A percentile compares a stretch with the other conserved stretches of the same genome.
These are phyloP conservation scores for Solanum chaucha DNA, from an alignment of 257 asterid genomes.

Conservation along the genomic window DNA sequence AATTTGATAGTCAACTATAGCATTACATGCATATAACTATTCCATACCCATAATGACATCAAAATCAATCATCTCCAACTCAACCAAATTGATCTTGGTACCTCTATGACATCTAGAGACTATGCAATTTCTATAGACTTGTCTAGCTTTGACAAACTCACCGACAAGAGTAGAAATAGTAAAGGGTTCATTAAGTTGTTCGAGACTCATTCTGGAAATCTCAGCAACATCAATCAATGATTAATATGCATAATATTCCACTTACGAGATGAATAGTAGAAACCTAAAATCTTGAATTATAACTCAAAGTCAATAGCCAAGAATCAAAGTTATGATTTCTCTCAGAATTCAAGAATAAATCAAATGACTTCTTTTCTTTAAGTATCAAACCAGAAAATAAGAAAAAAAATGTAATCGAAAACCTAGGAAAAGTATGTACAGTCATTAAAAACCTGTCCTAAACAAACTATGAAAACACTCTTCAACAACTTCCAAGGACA, in stretches of 20 bases:
- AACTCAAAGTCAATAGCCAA: neutral
- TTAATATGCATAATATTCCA: neutral
- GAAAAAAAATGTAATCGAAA: neutral
- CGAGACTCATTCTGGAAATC: neutral
- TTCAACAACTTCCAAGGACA: neutral
- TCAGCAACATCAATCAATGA: neutral
- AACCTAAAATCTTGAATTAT: neutral
- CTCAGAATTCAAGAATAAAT: neutral
- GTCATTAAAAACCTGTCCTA: neutral
- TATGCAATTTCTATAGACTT: neutral
- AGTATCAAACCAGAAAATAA: neutral
- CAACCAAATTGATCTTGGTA: neutral
- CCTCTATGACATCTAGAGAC: neutral
- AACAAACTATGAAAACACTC: neutral
- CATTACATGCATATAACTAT: neutral
- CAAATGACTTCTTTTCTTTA: neutral
- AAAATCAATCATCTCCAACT: neutral
- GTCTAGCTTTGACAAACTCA: neutral
- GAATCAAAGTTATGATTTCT: neutral
- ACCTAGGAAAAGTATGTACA: neutral
- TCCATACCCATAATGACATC: neutral
- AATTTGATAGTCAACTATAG: neutral
- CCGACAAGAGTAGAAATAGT: neutral
- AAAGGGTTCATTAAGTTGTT: neutral
- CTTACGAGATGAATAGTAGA: neutral